Percentiles rank a stretch among this genome's conserved stretches.
Evolutionary conservation across 495 filamentous ascomycete species (phyloP).

Genomic region (Chaetomium cochliodes): DNA sequence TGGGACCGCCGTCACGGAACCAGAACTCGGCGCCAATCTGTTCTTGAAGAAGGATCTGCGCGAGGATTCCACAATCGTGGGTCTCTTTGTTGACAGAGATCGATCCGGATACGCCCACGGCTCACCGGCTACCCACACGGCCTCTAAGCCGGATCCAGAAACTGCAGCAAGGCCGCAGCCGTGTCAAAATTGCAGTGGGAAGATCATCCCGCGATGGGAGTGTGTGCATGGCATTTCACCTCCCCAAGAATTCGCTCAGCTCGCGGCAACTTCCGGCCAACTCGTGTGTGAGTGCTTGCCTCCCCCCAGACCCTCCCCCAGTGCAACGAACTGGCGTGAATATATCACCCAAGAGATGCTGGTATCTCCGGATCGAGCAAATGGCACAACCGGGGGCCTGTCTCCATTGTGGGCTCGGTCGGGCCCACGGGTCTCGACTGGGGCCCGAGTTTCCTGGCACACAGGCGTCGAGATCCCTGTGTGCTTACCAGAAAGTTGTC

Average conservation of each 20-base stretch:
- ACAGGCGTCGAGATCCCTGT: neutral
- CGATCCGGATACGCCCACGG: constrained; percentile 12
- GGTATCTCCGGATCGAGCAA: neutral
- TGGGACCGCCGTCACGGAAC: neutral
- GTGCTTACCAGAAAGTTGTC: neutral
- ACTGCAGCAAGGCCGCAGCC: neutral
- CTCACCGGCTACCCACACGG: constrained; percentile 11
- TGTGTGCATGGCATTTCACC: neutral
- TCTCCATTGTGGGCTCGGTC: neutral
- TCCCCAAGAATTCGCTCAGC: neutral
- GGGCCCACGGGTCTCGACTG: neutral
- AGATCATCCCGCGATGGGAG: constrained; percentile 3
- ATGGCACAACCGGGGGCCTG: neutral
- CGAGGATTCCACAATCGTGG: constrained; percentile 16
- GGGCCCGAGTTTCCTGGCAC: neutral
- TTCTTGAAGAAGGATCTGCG: constrained; percentile 13
- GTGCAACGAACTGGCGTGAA: neutral
- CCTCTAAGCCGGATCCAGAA: constrained; percentile 3
- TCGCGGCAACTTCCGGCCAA: neutral
- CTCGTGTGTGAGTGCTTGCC: neutral
- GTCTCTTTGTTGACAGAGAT: constrained; percentile 1
- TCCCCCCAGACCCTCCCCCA: neutral
- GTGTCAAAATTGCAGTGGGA: constrained; percentile 10
- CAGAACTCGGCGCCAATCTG: neutral
- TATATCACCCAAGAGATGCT: no score